phyloP scores from a whole-genome alignment of 2,329 filamentous ascomycete genomes.

The Apiospora sp. region DNA sequence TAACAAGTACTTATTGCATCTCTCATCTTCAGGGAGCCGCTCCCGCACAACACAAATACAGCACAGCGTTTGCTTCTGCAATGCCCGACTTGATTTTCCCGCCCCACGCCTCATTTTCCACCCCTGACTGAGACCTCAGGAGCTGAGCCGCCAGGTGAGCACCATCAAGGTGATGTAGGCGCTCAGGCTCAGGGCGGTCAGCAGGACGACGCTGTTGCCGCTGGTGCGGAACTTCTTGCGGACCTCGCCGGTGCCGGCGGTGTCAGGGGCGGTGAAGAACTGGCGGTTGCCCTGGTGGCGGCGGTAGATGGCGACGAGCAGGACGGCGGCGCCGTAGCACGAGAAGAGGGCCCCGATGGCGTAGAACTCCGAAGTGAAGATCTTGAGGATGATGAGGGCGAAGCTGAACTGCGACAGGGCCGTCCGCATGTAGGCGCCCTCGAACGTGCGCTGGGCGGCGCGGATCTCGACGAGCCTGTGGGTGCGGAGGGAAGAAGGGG shows the following conservation, averaged over 20 bases:
- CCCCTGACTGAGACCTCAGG: conserved; percentile 29
- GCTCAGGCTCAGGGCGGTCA: conserved; percentile 63
- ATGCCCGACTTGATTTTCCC: conserved; percentile 1
- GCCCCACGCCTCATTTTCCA: background rate
- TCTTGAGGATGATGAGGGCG: conserved; percentile 91
- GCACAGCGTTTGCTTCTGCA: background rate
- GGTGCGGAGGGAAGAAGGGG: background rate
- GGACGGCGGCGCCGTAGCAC: conserved; percentile 84
- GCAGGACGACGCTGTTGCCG: conserved; percentile 66
- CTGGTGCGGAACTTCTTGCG: conserved; percentile 69
- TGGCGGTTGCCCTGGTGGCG: conserved; percentile 92
- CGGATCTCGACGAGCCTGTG: conserved; percentile 85
- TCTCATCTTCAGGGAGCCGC: background rate
- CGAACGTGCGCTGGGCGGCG: conserved; percentile 94
- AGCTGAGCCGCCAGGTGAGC: conserved; percentile 57
- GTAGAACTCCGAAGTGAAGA: conserved; percentile 97
- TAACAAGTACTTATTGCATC: background rate
- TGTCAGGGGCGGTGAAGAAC: conserved; percentile 71
- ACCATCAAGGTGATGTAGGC: conserved; percentile 66
- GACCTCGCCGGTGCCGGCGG: conserved; percentile 42
- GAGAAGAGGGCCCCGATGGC: conserved; percentile 96
- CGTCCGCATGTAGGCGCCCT: conserved; percentile 95
- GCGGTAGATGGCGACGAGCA: conserved; percentile 84
- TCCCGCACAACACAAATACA: background rate
- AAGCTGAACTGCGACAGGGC: conserved; percentile 96